A percentile compares a stretch with the other conserved stretches of the same genome.
phyloP scores from a whole-genome alignment of 1,139 yeast species.

The Ashbya aceris region DNA sequence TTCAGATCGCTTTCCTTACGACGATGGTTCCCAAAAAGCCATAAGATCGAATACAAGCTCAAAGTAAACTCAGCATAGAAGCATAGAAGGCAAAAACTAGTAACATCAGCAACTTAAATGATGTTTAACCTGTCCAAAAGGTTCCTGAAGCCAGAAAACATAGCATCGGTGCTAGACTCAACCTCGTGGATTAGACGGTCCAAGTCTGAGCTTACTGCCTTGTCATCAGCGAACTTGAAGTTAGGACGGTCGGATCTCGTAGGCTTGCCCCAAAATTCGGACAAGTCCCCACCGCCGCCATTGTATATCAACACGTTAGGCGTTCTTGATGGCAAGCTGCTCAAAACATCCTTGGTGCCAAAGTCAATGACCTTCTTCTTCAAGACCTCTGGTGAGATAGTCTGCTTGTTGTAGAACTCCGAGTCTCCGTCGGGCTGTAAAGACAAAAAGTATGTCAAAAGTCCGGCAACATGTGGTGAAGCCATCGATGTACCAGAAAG shows the following conservation, averaged over 20 bases:
- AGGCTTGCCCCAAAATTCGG: constrained; percentile 54
- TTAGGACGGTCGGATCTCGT: background rate
- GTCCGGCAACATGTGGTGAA: constrained; percentile 92
- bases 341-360: constrained; percentile 61
- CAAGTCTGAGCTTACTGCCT: constrained; percentile 8
- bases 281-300: constrained; percentile 81
- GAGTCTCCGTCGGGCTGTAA: constrained; percentile 83
- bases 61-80: background rate
- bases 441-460: constrained; percentile 79
- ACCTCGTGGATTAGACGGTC: constrained; percentile 12
- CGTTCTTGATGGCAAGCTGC: constrained; percentile 71
- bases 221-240: background rate
- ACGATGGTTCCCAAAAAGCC: too few species aligned
- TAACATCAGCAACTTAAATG: constrained; percentile 8
- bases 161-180: constrained; percentile 17
- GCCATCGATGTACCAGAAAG: constrained; percentile 99
- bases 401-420: constrained; percentile 53
- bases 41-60: too few species aligned
- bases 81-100: background rate
- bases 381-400: constrained; percentile 74
- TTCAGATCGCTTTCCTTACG: too few species aligned
- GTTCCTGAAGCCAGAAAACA: constrained; percentile 20
- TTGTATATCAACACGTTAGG: constrained; percentile 86
- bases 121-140: constrained; percentile 19
- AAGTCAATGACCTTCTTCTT: constrained; percentile 78